Evolutionary conservation across 148 eudicot genomes (phyloP), one percentile per base, ranked within the genome.

Genomic region (Nepenthes mirabilis): DNA sequence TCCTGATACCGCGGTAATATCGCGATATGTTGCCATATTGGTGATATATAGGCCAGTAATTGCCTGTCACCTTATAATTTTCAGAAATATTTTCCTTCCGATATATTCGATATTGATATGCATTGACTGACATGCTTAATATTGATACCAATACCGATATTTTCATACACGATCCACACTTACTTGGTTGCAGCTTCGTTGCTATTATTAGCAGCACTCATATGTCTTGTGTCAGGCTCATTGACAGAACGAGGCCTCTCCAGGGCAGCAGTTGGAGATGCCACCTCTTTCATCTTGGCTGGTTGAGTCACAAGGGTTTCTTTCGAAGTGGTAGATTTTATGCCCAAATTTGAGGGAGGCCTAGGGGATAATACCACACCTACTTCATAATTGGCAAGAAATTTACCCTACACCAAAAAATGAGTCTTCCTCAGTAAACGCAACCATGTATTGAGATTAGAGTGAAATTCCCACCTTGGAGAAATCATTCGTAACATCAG

Each of bases 101-200:
- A 23, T 23, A 23, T 23, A 23, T 23, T 23, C 23, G 23, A 23
- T 23, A 23, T 23, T 23, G 23, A 23, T 23, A 23, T 23, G 23
- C 23, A 23, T 23, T 23, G 0, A 23, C 23, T 23, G 23, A 23
- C 23, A 23, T 23, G 23, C 23, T 45, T 11, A 45, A 45, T 5
- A 45, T 6, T 11, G 11, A 11, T 45, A 45, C 48, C 1, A 0
- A 11, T 45, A 11, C 6, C 6, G 48, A 45, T 61, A 36, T 36
- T 49, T 9, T 36, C 37, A 35, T 35, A 1, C 33, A 33, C 55
- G 34, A 48, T 59, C 36, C 33, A 47, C 47, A 64, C 77, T 81
- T 73, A 81, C 85, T 81, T 81, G 56, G 75, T 11, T 48, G 73
- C 70, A 47, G 77, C 75, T 43, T 73, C 77, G 55, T 51, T 56